A percentile compares a stretch with the other conserved stretches of the same genome.
Evolutionary conservation across 2,329 filamentous ascomycete genomes (phyloP).

Genomic region (Xylaria sp.): DNA sequence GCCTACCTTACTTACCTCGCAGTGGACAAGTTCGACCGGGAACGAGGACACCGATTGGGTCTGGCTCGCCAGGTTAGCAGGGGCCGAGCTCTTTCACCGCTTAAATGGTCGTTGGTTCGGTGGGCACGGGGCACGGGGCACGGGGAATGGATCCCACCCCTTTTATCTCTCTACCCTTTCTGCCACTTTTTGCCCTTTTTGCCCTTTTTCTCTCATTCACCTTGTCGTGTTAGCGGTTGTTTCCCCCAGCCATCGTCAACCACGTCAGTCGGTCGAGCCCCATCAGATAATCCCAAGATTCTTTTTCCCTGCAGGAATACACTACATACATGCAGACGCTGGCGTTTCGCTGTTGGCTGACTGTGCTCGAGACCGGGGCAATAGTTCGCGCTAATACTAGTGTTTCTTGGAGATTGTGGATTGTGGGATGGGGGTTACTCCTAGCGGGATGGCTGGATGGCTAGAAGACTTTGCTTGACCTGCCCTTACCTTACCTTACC

Average conservation of each 20-base stretch:
- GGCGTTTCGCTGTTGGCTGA: not conserved
- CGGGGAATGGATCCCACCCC: not conserved
- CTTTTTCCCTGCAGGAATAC: not conserved
- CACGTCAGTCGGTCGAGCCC: constrained; percentile 33
- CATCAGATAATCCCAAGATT: not conserved
- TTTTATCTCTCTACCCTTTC: not conserved
- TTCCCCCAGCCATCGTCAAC: constrained; percentile 39
- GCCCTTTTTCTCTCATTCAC: not conserved
- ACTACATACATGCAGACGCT: not conserved
- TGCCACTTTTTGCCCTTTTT: not conserved
- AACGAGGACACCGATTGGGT: constrained; percentile 30
- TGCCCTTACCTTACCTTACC: not conserved
- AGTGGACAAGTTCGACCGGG: constrained; percentile 28
- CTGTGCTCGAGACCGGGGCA: too few species aligned
- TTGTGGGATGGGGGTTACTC: too few species aligned
- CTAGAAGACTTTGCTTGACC: too few species aligned
- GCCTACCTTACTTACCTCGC: constrained; percentile 6
- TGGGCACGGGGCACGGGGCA: constrained; percentile 13
- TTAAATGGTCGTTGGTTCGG: constrained; percentile 26
- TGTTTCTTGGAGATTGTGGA: too few species aligned
- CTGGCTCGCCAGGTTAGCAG: constrained; percentile 25
- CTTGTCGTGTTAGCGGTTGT: not conserved
- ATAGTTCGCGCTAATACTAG: not conserved
- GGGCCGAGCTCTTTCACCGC: constrained; percentile 30
- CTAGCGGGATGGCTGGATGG: too few species aligned